Percentiles rank a stretch among this genome's conserved stretches.
phyloP scores from a whole-genome alignment of 176 grass and related monocot species.

The Oryza rufipogon region DNA sequence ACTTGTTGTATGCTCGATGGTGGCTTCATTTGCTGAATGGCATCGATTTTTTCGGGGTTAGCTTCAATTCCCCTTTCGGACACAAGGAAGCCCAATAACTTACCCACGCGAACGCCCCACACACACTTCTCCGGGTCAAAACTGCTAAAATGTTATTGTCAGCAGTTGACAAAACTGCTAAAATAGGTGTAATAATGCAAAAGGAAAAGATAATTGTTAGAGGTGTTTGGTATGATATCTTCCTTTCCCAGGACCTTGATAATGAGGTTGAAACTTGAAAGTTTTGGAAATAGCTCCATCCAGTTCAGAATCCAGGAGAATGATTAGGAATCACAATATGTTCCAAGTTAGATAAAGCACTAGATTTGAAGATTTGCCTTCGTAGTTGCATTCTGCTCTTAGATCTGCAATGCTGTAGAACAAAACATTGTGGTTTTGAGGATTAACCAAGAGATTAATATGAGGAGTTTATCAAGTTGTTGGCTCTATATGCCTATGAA shows the following conservation, averaged over 20 bases:
- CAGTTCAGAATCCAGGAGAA: background rate
- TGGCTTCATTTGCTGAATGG: too few species aligned
- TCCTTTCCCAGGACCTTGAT: background rate
- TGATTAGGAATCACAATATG: background rate
- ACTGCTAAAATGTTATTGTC: background rate
- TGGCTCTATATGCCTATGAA: background rate
- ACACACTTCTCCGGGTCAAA: too few species aligned
- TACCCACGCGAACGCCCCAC: too few species aligned
- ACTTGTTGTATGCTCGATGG: too few species aligned
- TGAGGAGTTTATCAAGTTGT: background rate
- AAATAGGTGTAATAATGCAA: background rate
- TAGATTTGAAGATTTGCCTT: background rate
- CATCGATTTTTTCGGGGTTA: too few species aligned
- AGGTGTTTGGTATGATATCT: background rate
- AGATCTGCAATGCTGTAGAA: background rate
- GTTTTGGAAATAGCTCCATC: background rate
- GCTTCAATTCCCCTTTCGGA: too few species aligned
- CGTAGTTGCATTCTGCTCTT: background rate
- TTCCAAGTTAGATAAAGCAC: background rate
- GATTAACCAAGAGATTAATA: background rate
- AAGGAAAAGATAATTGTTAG: background rate
- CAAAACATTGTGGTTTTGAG: background rate
- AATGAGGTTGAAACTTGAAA: background rate
- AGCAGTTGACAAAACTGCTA: background rate
- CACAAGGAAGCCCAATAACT: too few species aligned